Evolutionary conservation across 805 yeast species (phyloP).

Genomic region (Cyberlindnera amylophila): DNA sequence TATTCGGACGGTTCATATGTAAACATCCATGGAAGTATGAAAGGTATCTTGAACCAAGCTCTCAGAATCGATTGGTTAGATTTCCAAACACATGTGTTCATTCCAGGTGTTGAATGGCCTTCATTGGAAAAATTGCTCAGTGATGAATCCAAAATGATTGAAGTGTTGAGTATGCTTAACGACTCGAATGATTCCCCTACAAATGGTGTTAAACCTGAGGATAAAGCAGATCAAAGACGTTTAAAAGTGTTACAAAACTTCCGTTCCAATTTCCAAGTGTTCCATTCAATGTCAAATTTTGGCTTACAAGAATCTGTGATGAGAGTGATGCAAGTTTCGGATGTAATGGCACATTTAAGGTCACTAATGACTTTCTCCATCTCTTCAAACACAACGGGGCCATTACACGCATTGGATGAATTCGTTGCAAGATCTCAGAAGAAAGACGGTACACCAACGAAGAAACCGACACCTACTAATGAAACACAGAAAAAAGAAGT

Average conservation of each 20-base stretch:
- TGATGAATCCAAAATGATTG: constrained; percentile 25
- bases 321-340: constrained; percentile 71
- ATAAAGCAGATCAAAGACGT: constrained; percentile 8
- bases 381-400: constrained; percentile 45
- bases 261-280: constrained; percentile 41
- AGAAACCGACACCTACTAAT: no score
- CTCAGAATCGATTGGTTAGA: constrained; percentile 73
- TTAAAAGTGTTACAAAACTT: constrained; percentile 28
- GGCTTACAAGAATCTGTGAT: constrained; percentile 66
- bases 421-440: constrained; percentile 26
- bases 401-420: constrained; percentile 50
- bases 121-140: constrained; percentile 40
- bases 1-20: constrained; percentile 71
- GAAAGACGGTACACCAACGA: constrained; percentile 9
- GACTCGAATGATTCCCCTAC: neutral
- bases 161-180: constrained; percentile 9
- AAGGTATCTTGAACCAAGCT: constrained; percentile 57
- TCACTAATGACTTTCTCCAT: constrained; percentile 59
- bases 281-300: constrained; percentile 45
- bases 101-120: constrained; percentile 44
- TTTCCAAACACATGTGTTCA: constrained; percentile 44
- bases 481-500: constrained; percentile 3
- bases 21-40: constrained; percentile 55
- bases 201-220: constrained; percentile 1
- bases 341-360: constrained; percentile 68